A percentile compares a stretch with the other conserved stretches of the same genome.
Conservation (phyloP, 2,329 filamentous ascomycete species). For the Cordyceps cicadae region DNA sequence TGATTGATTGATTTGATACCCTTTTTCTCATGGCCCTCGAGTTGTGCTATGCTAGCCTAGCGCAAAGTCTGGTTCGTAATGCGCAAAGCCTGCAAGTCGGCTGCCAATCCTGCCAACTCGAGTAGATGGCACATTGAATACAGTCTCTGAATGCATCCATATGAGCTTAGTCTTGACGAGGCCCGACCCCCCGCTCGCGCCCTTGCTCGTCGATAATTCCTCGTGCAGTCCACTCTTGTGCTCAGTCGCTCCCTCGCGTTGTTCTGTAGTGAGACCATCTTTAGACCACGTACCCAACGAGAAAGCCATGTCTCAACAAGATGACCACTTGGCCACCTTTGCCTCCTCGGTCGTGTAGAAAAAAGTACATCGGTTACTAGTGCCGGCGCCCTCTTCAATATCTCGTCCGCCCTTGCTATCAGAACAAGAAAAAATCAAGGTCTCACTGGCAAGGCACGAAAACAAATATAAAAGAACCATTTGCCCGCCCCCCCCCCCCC, state of each 20-base stretch:
- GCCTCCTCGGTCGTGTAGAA: not conserved
- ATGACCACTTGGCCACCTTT: not conserved
- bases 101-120: not conserved
- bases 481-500: not conserved
- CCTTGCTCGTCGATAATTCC: not conserved
- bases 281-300: not conserved
- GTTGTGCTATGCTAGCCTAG: slow-evolving; percentile 2
- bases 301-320: not conserved
- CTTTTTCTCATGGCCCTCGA: not conserved
- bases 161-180: not conserved
- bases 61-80: not conserved
- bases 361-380: not conserved
- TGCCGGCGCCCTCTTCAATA: not conserved
- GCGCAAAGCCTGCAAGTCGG: not conserved
- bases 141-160: not conserved
- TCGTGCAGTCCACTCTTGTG: not conserved
- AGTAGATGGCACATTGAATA: slow-evolving; percentile 1
- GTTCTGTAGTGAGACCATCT: not conserved
- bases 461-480: not conserved
- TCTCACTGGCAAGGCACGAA: not conserved
- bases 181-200: too few species aligned
- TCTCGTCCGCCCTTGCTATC: not conserved
- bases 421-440: not conserved
- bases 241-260: not conserved
- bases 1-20: slow-evolving; percentile 9